Base-by-base conservation (phyloP, 805 yeast genomes). In the Cyberlindnera saturnus region DNA sequence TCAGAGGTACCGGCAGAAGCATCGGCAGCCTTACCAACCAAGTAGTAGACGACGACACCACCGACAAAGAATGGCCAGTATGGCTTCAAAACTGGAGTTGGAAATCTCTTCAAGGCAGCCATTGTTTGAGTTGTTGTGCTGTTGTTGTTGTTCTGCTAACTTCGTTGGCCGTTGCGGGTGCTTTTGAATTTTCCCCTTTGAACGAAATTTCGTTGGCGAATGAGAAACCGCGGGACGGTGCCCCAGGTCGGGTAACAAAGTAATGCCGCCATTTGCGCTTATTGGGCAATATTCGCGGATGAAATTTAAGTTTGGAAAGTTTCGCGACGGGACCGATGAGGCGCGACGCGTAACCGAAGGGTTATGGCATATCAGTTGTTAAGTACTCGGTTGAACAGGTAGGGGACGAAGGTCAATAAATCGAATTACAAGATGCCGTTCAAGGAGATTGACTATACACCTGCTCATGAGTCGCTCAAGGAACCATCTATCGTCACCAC, bases 1-100 rank as follows among this genome's bases (percentile, higher is more conserved):
- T 86, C 95, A 50, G 75, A 76, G 44, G 91, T 74, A 75, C 81
- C 73, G 67, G 79, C 72, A 57, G 86, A 75, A 49, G 83, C 82
- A 48, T 65, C 67, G 50, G 88, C 81, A 42, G 79, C 82, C 71
- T 81, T 80, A 66, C 78, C 75, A 59, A 86, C 72, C 55, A 81
- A 74, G 71, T 71, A 82, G 75, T 79, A 82, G 56, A 91, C 79
- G 55, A 79, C 62, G 55, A 71, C 83, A 74, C 91, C 89, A 63
- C 93, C 95, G 61, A 77, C 80, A 59, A 84, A 84, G 67, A 86
- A 83, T 63, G 96, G 96, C 95, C 95, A 87, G 77, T 76, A 80
- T 64, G 79, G 77, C 69, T 84, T 86, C 43, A 70, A 46, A 40
- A 70, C 46, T 40, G 74, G 74, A 35, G 74, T 67, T 35, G 71